phyloP scores from a whole-genome alignment of 2,329 filamentous ascomycete species.

The Colletotrichum eremochloae region DNA sequence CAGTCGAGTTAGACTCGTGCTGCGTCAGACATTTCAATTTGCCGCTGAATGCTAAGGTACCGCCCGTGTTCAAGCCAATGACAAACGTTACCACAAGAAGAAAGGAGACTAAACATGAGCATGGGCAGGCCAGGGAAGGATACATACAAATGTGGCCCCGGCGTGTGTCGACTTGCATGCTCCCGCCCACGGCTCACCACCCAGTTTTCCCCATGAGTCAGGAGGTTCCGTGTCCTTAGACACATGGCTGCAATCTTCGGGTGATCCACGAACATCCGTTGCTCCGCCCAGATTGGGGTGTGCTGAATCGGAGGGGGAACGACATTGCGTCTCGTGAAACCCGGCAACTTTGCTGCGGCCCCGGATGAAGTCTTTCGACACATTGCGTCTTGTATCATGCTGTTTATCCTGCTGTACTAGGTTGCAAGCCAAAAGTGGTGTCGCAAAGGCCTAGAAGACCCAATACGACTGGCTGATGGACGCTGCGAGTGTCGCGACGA shows the following conservation, averaged over 20 bases:
- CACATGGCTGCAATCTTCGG: conserved; percentile 10
- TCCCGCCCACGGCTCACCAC: conserved; percentile 28
- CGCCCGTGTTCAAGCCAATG: conserved; percentile 12
- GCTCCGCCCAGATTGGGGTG: conserved; percentile 8
- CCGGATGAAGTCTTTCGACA: conserved; percentile 6
- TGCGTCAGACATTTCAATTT: conserved; percentile 7
- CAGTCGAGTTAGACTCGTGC: conserved; percentile 17
- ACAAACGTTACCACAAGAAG: conserved; percentile 15
- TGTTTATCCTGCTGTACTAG: not conserved
- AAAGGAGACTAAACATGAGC: conserved; percentile 22
- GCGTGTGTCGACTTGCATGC: conserved; percentile 30
- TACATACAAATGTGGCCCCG: conserved; percentile 13
- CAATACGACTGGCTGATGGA: not conserved
- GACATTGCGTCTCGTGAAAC: conserved; percentile 30
- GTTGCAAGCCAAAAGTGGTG: not conserved
- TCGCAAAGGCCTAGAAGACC: conserved; percentile 4
- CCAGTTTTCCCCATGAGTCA: conserved; percentile 13
- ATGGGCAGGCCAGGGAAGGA: conserved; percentile 23
- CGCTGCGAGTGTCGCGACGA: not conserved
- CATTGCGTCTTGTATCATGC: not conserved
- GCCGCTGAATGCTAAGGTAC: not conserved
- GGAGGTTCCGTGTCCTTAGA: not conserved
- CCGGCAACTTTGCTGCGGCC: conserved; percentile 13
- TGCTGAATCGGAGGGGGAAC: conserved; percentile 32
- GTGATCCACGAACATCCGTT: conserved; percentile 29